Percentiles rank a stretch among this genome's conserved stretches.
These are phyloP conservation scores for Debaryomyces singareniensis DNA, from an alignment of 1,139 yeast species.

Conservation along the genomic window DNA sequence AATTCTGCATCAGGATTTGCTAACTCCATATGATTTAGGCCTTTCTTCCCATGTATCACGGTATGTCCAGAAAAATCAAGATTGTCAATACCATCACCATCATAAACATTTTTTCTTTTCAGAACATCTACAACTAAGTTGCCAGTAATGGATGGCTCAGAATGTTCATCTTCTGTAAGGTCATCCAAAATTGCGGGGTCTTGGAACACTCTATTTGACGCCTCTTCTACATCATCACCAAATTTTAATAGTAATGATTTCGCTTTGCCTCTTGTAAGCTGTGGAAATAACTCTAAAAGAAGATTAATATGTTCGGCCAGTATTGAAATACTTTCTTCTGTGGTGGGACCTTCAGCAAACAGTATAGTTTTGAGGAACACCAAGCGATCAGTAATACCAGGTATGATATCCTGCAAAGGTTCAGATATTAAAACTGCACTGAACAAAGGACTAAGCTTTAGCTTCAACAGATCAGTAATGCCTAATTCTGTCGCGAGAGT, in stretches of 20 bases:
- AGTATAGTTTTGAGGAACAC: conserved; percentile 29
- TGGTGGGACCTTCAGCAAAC: conserved; percentile 5
- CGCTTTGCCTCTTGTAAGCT: conserved; percentile 39
- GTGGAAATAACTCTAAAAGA: conserved; percentile 57
- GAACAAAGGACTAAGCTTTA: conserved; percentile 46
- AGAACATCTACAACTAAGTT: conserved; percentile 1
- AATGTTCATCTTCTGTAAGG: conserved; percentile 11
- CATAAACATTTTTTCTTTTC: conserved; percentile 17
- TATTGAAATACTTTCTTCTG: conserved; percentile 6
- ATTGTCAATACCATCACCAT: conserved; percentile 22
- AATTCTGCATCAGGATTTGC: conserved; percentile 10
- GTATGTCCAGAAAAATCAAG: conserved; percentile 14
- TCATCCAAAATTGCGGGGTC: conserved; percentile 38
- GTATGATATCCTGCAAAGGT: conserved; percentile 36
- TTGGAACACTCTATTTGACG: conserved; percentile 58
- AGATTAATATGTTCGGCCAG: conserved; percentile 35
- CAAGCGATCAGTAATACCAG: conserved; percentile 43
- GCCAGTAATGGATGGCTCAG: conserved; percentile 7
- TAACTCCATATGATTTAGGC: background rate
- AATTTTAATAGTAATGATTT: conserved; percentile 40
- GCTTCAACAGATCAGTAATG: conserved; percentile 30
- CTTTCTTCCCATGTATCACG: conserved; percentile 19
- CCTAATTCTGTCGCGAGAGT: conserved; percentile 39
- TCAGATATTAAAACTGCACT: conserved; percentile 46
- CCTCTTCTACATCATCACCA: conserved; percentile 49